Percentiles rank a stretch among this genome's conserved stretches.
phyloP scores from a whole-genome alignment of 345 rosid genomes.

The Cardiospermum halicacabum region DNA sequence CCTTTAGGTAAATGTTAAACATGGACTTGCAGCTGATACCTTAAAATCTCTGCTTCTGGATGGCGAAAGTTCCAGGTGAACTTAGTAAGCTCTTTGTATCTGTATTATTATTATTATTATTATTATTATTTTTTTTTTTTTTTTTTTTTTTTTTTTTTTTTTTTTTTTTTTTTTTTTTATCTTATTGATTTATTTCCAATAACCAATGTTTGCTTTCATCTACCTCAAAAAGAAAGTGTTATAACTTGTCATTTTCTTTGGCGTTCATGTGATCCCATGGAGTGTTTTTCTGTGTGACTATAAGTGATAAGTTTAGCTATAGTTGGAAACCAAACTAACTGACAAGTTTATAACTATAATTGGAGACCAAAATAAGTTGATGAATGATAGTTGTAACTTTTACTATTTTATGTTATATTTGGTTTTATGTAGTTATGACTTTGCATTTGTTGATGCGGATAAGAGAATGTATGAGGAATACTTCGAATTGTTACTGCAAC shows the following conservation, averaged over 20 bases:
- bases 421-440: conserved; percentile 65
- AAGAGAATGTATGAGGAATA: conserved; percentile 90
- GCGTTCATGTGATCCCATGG: not conserved
- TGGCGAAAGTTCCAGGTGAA: conserved; percentile 76
- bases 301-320: not conserved
- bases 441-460: conserved; percentile 96
- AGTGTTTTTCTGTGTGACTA: not conserved
- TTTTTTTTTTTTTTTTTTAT: too few species aligned
- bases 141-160: too few species aligned
- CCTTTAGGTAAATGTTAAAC: conserved; percentile 59
- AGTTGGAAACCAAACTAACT: not conserved
- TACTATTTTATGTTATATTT: too few species aligned
- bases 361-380: not conserved
- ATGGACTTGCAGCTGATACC: conserved; percentile 68
- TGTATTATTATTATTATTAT: too few species aligned
- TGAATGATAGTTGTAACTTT: not conserved
- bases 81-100: conserved; percentile 3
- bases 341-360: not conserved
- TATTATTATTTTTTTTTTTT: too few species aligned
- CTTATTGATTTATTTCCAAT: too few species aligned
- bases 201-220: too few species aligned
- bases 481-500: conserved; percentile 73
- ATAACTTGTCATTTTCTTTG: too few species aligned
- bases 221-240: too few species aligned
- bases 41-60: conserved; percentile 58